phyloP scores from a whole-genome alignment of 352 stramenopile genomes.

The Globisporangium canariense region DNA sequence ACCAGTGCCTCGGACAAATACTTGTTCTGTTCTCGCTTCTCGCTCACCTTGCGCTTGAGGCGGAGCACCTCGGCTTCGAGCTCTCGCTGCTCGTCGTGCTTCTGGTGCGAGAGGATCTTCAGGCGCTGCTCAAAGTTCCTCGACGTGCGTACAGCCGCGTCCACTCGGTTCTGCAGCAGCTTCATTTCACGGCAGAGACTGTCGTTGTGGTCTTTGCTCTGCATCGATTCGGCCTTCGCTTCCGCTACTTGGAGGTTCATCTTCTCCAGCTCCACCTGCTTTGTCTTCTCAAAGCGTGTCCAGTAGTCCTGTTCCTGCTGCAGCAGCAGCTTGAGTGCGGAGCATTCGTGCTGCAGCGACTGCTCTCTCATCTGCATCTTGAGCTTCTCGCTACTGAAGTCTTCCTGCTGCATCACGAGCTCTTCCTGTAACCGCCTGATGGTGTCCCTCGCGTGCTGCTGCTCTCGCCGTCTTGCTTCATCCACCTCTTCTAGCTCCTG shows the following conservation, averaged over 20 bases:
- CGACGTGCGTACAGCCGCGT: constrained; percentile 41
- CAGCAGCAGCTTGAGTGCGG: constrained; percentile 34
- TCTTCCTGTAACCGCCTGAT: constrained; percentile 23
- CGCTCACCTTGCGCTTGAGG: constrained; percentile 43
- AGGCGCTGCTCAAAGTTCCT: constrained; percentile 53
- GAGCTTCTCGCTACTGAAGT: constrained; percentile 13
- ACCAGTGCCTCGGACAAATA: constrained; percentile 53
- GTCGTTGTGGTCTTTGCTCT: constrained; percentile 34
- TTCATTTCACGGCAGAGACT: constrained; percentile 36
- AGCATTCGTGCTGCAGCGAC: constrained; percentile 28
- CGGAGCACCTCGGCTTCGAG: constrained; percentile 33
- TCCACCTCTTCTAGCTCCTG: constrained; percentile 20
- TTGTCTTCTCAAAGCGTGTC: constrained; percentile 23
- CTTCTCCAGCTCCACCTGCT: constrained; percentile 29
- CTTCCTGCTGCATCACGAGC: constrained; percentile 18
- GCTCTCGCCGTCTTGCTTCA: constrained; percentile 15
- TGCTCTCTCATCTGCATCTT: constrained; percentile 22
- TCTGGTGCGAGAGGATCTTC: constrained; percentile 38
- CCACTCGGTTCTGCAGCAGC: constrained; percentile 44
- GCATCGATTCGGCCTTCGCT: constrained; percentile 25
- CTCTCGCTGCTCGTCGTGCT: constrained; percentile 31
- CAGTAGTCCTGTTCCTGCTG: constrained; percentile 55
- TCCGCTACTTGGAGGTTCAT: constrained; percentile 28
- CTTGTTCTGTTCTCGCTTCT: constrained; percentile 58
- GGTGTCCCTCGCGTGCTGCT: constrained; percentile 10